Conservation (phyloP, 306 rosid genomes). For the Myrica gale region DNA sequence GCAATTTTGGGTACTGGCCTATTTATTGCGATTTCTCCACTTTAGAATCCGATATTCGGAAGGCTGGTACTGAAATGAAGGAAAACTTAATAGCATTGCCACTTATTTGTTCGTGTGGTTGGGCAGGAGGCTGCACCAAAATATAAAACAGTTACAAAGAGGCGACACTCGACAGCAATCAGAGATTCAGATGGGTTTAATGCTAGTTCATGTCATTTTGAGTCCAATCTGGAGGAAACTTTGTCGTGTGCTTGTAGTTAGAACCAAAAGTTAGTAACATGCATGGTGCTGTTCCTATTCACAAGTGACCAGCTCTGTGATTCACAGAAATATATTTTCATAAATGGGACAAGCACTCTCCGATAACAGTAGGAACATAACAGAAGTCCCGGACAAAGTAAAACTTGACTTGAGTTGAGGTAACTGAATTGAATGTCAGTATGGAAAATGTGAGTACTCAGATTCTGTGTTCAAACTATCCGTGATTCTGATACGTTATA, state of each 20-base stretch:
- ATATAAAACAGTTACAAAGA: too few relatives aligned
- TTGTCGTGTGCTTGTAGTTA: neutral
- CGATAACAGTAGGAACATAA: neutral
- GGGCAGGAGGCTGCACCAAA: too few relatives aligned
- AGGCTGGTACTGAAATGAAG: too few relatives aligned
- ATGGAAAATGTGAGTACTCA: neutral
- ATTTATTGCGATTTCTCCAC: too few relatives aligned
- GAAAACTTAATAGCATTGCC: too few relatives aligned
- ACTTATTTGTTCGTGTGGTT: too few relatives aligned
- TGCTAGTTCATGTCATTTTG: too few relatives aligned
- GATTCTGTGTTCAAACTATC: neutral
- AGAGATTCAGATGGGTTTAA: too few relatives aligned
- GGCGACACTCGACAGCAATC: too few relatives aligned
- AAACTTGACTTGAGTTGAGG: neutral
- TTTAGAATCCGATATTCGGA: too few relatives aligned
- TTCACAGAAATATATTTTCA: neutral
- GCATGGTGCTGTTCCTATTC: neutral
- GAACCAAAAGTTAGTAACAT: neutral
- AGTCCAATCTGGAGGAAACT: conserved; percentile 49
- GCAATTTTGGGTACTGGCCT: too few relatives aligned
- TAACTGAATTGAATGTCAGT: neutral
- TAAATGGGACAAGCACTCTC: neutral
- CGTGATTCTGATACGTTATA: neutral
- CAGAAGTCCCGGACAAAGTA: neutral
- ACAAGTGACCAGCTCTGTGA: neutral